These are phyloP conservation scores for Kockovaella imperatae DNA, from an alignment of 768 basidiomycete species.

Conservation along the genomic window DNA sequence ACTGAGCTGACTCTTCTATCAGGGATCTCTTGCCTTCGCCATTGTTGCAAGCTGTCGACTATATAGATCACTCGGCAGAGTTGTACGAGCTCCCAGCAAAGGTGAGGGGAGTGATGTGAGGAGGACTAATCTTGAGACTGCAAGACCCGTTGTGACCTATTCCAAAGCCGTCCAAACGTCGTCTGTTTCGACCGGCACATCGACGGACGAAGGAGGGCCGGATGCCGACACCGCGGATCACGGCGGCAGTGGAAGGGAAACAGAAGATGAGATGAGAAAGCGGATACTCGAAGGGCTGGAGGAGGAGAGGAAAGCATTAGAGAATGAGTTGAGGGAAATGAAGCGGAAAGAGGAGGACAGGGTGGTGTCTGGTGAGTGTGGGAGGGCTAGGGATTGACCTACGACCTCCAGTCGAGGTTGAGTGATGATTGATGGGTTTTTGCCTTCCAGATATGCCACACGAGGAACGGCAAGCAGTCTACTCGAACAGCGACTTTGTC, in stretches of 20 bases:
- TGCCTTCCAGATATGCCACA: constrained; percentile 63
- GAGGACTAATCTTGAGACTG: neutral
- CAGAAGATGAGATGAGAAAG: constrained; percentile 69
- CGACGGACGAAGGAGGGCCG: constrained; percentile 54
- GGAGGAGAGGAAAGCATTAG: constrained; percentile 76
- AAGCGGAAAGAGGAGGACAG: constrained; percentile 28
- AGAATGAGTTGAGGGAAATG: constrained; percentile 54
- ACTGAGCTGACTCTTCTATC: constrained; percentile 3
- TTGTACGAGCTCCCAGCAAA: constrained; percentile 82
- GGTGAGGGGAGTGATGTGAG: constrained; percentile 47
- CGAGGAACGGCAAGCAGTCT: constrained; percentile 72
- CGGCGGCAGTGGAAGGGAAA: constrained; percentile 35
- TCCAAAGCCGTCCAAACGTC: constrained; percentile 44
- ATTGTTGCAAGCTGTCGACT: constrained; percentile 56
- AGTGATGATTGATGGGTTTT: neutral
- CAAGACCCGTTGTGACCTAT: constrained; percentile 37
- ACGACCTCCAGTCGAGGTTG: neutral
- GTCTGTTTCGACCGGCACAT: constrained; percentile 15
- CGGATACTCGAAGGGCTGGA: constrained; percentile 73
- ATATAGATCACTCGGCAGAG: constrained; percentile 84
- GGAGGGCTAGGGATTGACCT: constrained; percentile 44
- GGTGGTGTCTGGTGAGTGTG: constrained; percentile 47
- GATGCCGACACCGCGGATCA: constrained; percentile 42
- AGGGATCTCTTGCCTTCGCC: constrained; percentile 15
- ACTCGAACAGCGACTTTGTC: constrained; percentile 80